Evolutionary conservation across 345 rosid species (phyloP).

Genomic region (Eucalyptus curtisii): DNA sequence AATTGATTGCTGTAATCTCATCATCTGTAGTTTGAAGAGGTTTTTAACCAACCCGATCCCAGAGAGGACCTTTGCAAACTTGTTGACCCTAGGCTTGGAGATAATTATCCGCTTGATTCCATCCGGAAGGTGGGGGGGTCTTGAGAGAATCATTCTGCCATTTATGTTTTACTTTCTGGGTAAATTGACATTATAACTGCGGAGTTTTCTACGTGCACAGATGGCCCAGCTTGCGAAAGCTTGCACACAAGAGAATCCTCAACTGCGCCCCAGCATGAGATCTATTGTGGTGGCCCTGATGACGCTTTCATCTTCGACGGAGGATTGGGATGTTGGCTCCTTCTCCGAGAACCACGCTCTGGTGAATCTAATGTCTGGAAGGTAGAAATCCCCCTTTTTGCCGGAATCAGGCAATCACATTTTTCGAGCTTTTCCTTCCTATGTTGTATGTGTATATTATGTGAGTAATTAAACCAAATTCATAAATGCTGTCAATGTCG

Average conservation of each 20-base stretch:
- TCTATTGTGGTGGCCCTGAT: constrained; percentile 81
- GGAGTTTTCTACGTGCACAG: constrained; percentile 16
- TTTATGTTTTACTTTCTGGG: not conserved
- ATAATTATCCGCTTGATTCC: constrained; percentile 61
- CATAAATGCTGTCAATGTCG: no score
- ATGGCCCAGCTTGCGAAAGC: constrained; percentile 91
- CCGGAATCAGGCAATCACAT: not conserved
- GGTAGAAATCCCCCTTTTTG: constrained; percentile 13
- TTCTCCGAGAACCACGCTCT: constrained; percentile 60
- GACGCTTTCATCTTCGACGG: constrained; percentile 73
- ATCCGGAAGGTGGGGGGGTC: constrained; percentile 45
- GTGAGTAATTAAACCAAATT: no score
- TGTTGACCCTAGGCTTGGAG: constrained; percentile 67
- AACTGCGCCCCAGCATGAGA: constrained; percentile 77
- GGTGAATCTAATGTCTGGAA: constrained; percentile 72
- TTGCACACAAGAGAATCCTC: constrained; percentile 79
- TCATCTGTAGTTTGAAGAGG: constrained; percentile 58
- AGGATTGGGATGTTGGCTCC: constrained; percentile 70
- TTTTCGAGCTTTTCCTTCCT: not conserved
- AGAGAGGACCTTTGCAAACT: constrained; percentile 47
- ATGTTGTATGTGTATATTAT: not conserved
- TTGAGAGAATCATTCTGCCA: not conserved
- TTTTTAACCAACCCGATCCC: constrained; percentile 40
- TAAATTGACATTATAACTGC: not conserved
- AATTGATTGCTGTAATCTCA: not conserved